phyloP scores from a whole-genome alignment of 2,329 filamentous ascomycete genomes.

The Fusarium sp. region DNA sequence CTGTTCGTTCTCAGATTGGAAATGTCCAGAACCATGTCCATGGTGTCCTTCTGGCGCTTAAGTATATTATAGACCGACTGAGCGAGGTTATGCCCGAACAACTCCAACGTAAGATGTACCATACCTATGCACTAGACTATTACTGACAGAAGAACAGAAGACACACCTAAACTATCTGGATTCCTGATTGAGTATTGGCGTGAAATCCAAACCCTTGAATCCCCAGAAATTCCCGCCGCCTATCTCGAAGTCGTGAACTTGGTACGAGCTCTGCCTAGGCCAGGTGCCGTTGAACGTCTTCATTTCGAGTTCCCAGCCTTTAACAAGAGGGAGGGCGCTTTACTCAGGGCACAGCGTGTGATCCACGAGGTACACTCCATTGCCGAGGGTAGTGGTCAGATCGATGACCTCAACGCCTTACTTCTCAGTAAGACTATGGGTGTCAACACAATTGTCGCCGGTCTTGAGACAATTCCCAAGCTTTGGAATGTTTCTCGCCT shows the following conservation, averaged over 20 bases:
- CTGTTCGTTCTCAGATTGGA: constrained; percentile 39
- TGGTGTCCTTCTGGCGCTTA: constrained; percentile 67
- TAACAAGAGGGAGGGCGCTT: constrained; percentile 48
- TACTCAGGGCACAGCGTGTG: constrained; percentile 55
- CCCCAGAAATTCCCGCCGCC: constrained; percentile 58
- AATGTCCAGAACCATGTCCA: constrained; percentile 66
- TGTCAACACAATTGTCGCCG: constrained; percentile 52
- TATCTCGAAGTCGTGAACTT: constrained; percentile 61
- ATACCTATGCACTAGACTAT: neutral
- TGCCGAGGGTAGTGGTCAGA: constrained; percentile 34
- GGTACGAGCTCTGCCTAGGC: constrained; percentile 50
- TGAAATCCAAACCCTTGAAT: constrained; percentile 42
- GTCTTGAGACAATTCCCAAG: constrained; percentile 50
- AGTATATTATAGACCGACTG: constrained; percentile 67
- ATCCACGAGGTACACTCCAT: constrained; percentile 54
- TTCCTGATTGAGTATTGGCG: constrained; percentile 48
- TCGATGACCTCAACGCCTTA: constrained; percentile 43
- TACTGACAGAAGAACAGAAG: constrained; percentile 45
- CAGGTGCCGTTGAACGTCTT: constrained; percentile 31
- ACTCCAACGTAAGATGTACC: constrained; percentile 55
- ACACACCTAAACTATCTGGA: constrained; percentile 47
- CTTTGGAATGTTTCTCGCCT: constrained; percentile 48
- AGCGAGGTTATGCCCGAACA: constrained; percentile 58
- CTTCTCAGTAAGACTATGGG: constrained; percentile 48
- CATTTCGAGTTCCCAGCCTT: constrained; percentile 37